Conservation (phyloP, 2,329 filamentous ascomycete species). For the Hypoxylon sp. region DNA sequence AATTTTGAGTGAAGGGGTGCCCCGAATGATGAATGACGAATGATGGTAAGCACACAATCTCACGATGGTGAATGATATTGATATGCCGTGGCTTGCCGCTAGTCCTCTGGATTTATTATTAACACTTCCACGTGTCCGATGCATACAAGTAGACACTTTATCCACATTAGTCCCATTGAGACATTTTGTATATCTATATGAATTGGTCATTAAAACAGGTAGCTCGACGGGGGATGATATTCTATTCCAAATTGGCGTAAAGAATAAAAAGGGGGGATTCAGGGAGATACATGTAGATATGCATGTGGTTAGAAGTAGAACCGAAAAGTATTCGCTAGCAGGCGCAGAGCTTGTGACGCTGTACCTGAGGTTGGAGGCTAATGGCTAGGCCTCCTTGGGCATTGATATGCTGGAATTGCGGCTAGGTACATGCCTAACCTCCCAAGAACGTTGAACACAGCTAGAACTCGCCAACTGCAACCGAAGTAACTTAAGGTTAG, state of each 20-base stretch:
- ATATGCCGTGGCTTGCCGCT: slow-evolving; percentile 18
- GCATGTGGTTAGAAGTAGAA: slow-evolving; percentile 15
- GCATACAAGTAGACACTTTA: slow-evolving; percentile 20
- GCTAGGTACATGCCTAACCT: slow-evolving; percentile 3
- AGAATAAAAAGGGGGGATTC: slow-evolving; percentile 11
- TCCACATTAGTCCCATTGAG: slow-evolving; percentile 22
- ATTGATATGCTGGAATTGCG: slow-evolving; percentile 4
- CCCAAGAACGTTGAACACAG: too few species aligned
- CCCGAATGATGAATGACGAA: slow-evolving; percentile 13
- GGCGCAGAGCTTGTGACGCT: slow-evolving; percentile 12
- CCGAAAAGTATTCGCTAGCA: slow-evolving; percentile 3
- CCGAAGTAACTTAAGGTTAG: slow-evolving; percentile 11
- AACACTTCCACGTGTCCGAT: slow-evolving; percentile 15
- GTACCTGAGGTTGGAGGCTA: too few species aligned
- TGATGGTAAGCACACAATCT: slow-evolving; percentile 15
- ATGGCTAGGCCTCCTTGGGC: slow-evolving; percentile 2
- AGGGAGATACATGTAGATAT: slow-evolving; percentile 8
- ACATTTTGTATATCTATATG: background rate
- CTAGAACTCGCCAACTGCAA: too few species aligned
- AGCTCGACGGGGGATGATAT: slow-evolving; percentile 14
- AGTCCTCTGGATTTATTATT: background rate
- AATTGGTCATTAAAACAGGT: slow-evolving; percentile 4
- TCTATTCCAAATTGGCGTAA: slow-evolving; percentile 21
- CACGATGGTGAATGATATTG: slow-evolving; percentile 9
- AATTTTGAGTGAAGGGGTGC: slow-evolving; percentile 4